These are phyloP conservation scores for Stephania japonica DNA, from an alignment of 164 flowering plant species.

Conservation along the genomic window DNA sequence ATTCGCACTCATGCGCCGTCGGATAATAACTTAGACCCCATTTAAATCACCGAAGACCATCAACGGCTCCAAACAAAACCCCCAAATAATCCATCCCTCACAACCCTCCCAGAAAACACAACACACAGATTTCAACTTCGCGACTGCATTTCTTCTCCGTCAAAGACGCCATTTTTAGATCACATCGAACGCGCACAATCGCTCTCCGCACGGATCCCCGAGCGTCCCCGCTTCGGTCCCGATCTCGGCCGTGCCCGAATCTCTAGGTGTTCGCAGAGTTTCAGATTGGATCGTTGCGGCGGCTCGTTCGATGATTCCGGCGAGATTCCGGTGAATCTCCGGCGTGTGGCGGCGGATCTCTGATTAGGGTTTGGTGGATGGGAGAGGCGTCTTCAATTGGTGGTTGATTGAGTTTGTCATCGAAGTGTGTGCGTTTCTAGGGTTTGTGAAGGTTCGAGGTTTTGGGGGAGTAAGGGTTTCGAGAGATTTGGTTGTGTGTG, in stretches of 20 bases:
- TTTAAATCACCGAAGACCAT: background rate
- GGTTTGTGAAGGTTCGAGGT: background rate
- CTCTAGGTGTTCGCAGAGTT: background rate
- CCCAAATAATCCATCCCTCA: background rate
- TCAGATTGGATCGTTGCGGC: background rate
- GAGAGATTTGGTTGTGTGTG: background rate
- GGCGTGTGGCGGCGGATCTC: background rate
- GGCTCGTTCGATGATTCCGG: background rate
- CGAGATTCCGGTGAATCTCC: background rate
- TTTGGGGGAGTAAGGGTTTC: constrained; percentile 20
- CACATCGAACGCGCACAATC: background rate
- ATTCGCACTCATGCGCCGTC: background rate
- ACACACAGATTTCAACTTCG: background rate
- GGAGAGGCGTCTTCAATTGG: background rate
- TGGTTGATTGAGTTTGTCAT: background rate
- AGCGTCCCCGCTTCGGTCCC: background rate
- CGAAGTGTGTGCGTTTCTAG: constrained; percentile 1
- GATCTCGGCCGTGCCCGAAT: constrained; percentile 8
- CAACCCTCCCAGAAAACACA: background rate
- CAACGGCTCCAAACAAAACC: background rate
- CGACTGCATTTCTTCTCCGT: constrained; percentile 1
- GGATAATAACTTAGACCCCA: background rate
- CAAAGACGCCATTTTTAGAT: background rate
- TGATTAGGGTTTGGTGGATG: background rate
- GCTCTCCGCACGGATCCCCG: constrained; percentile 5